Evolutionary conservation across 495 filamentous ascomycete species (phyloP).

Genomic region (Aspergillus ostianus): DNA sequence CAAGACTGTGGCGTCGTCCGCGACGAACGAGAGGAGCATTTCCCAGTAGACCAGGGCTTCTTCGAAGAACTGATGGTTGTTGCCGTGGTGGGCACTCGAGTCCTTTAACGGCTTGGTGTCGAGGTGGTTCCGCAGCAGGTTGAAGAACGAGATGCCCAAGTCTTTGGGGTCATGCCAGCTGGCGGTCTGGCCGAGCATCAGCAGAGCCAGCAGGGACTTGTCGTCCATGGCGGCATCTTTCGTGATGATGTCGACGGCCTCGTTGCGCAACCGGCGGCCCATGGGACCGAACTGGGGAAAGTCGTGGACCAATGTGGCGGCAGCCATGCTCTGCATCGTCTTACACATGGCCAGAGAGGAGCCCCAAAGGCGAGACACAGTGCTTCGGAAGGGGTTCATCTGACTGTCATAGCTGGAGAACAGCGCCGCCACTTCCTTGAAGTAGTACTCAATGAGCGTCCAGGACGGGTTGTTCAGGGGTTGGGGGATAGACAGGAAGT

Average conservation of each 20-base stretch:
- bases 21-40: slow-evolving; percentile 57
- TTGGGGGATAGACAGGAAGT: slow-evolving; percentile 36
- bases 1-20: slow-evolving; percentile 41
- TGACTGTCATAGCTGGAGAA: slow-evolving; percentile 60
- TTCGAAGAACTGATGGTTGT: slow-evolving; percentile 56
- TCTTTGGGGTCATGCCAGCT: slow-evolving; percentile 58
- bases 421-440: slow-evolving; percentile 55
- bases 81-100: slow-evolving; percentile 24
- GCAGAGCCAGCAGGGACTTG: slow-evolving; percentile 50
- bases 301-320: slow-evolving; percentile 55
- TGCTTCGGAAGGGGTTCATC: slow-evolving; percentile 57
- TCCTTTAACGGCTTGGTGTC: slow-evolving; percentile 30
- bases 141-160: slow-evolving; percentile 51
- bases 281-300: slow-evolving; percentile 53
- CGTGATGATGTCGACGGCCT: slow-evolving; percentile 48
- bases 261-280: slow-evolving; percentile 52
- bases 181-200: slow-evolving; percentile 56
- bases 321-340: slow-evolving; percentile 61
- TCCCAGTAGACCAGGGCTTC: slow-evolving; percentile 61
- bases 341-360: slow-evolving; percentile 56
- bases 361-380: slow-evolving; percentile 55
- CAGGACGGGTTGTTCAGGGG: slow-evolving; percentile 48
- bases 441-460: slow-evolving; percentile 59
- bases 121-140: slow-evolving; percentile 44
- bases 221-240: slow-evolving; percentile 45